phyloP scores from a whole-genome alignment of 352 stramenopile genomes.

The Saprolegnia parasitica region DNA sequence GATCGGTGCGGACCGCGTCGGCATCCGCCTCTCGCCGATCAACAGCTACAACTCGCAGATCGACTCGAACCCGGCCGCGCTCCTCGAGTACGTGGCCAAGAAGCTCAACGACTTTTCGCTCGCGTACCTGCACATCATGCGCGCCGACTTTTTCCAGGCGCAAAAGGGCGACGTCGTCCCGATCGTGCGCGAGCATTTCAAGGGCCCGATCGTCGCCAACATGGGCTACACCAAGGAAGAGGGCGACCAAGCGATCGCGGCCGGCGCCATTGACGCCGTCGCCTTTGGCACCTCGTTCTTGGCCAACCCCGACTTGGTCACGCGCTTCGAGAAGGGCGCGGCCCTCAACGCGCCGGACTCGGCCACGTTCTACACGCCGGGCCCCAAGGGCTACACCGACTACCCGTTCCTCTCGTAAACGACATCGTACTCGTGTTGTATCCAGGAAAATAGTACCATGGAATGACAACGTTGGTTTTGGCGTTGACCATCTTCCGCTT shows the following conservation, averaged over 20 bases:
- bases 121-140: conserved; percentile 20
- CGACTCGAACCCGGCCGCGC: not conserved
- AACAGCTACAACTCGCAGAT: conserved; percentile 15
- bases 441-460: not conserved
- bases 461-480: too few relatives aligned
- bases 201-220: conserved; percentile 2
- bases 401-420: conserved; percentile 19
- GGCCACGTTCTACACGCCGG: conserved; percentile 14
- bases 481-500: too few relatives aligned
- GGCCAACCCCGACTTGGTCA: conserved; percentile 20
- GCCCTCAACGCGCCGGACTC: conserved; percentile 3
- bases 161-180: conserved; percentile 12
- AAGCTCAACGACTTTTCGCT: conserved; percentile 2
- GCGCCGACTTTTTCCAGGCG: too few relatives aligned
- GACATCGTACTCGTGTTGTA: too few relatives aligned
- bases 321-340: not conserved
- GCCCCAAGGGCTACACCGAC: conserved; percentile 24
- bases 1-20: conserved; percentile 17
- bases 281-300: conserved; percentile 9
- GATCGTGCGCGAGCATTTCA: conserved; percentile 18
- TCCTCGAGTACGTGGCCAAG: not conserved
- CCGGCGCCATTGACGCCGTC: conserved; percentile 12
- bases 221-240: conserved; percentile 11
- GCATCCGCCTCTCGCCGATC: conserved; percentile 19
- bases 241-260: too few relatives aligned